Evolutionary conservation across 2,329 filamentous ascomycete species (phyloP).

Genomic region (Phyllachora maydis): DNA sequence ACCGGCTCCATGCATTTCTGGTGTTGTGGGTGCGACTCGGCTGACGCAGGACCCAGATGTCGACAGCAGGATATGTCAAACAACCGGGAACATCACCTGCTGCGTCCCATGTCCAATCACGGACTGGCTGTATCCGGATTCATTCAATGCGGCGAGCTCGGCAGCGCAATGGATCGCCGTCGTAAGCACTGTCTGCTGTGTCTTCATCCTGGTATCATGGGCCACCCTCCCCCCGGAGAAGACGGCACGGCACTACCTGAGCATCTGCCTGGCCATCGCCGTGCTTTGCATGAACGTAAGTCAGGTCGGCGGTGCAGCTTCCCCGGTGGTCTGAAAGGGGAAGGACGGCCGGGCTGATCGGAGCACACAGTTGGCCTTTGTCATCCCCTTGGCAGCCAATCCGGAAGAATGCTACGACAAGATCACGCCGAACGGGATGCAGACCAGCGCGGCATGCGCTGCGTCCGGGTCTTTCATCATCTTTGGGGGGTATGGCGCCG

Average conservation of each 20-base stretch:
- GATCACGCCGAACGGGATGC: constrained; percentile 91
- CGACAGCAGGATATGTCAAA: constrained; percentile 31
- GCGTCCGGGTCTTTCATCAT: constrained; percentile 75
- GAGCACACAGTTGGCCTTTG: constrained; percentile 53
- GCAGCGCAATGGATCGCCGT: constrained; percentile 73
- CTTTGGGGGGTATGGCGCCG: constrained; percentile 63
- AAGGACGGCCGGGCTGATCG: neutral
- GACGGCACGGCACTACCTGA: constrained; percentile 84
- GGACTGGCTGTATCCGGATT: constrained; percentile 49
- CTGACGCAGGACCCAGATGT: constrained; percentile 26
- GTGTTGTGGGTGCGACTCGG: constrained; percentile 1
- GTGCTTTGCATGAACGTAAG: constrained; percentile 64
- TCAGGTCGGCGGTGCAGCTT: constrained; percentile 5
- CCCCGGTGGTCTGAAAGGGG: no score
- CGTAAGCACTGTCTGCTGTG: constrained; percentile 45
- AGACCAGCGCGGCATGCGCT: constrained; percentile 60
- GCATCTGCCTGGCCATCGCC: constrained; percentile 61
- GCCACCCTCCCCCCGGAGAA: constrained; percentile 64
- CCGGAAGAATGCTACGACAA: constrained; percentile 70
- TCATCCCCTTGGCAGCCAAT: constrained; percentile 61
- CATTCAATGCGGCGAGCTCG: constrained; percentile 35
- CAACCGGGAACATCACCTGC: constrained; percentile 36
- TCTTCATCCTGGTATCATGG: constrained; percentile 67
- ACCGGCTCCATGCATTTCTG: no score
- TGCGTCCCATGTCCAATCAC: constrained; percentile 82